Base-by-base conservation (phyloP, 495 filamentous ascomycete species). In the Aspergillus baeticus region DNA sequence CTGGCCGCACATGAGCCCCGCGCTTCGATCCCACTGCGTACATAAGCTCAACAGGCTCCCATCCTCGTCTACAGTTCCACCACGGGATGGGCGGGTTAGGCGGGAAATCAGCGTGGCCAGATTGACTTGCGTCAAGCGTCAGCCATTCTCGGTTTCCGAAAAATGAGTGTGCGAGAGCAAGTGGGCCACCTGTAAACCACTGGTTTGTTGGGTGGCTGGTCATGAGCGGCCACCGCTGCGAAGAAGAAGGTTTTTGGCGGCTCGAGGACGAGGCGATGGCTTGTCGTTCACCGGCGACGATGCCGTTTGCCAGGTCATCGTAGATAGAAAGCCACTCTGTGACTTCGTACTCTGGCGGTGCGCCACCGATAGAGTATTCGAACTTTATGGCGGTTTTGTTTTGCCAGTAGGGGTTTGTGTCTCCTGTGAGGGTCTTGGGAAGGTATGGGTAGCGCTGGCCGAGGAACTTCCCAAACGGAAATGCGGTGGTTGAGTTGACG, bases 61-160 rank as follows among this genome's bases (percentile, higher is more conserved):
- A 57, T 2, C 54, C 54, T 7, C 54, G 29, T 8, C 54, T 31
- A 17, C 43, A 49, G 33, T 57, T 57, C 54, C 54, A 57, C 54
- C 43, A 57, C 18, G 43, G 43, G 18, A 57, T 42, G 10, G 54
- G 54, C 3, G 54, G 44, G 21, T 57, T 49, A 14, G 54, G 54
- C 17, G 54, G 29, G 8, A 26, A 57, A 35, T 57, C 54, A 6
- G 31, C 22, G 15, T 57, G 54, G 1, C 54, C 54, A 20, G 44
- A 49, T 34, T 57, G 54, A 2, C 29, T 39, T 11, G 20, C 29
- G 22, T 57, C 54, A 6, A 57, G 33, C 6, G 54, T 57, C n/a
- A 57, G 43, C 54, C 54, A 57, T 10, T 11, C 14, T 7, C 44
- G 20, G 34, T 50, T 38, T 13, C 44, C 54, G 43, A 49, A 48